A percentile compares a stretch with the other conserved stretches of the same genome.
These are phyloP conservation scores for Solanum microdontum DNA, from an alignment of 257 asterid species.

Conservation along the genomic window DNA sequence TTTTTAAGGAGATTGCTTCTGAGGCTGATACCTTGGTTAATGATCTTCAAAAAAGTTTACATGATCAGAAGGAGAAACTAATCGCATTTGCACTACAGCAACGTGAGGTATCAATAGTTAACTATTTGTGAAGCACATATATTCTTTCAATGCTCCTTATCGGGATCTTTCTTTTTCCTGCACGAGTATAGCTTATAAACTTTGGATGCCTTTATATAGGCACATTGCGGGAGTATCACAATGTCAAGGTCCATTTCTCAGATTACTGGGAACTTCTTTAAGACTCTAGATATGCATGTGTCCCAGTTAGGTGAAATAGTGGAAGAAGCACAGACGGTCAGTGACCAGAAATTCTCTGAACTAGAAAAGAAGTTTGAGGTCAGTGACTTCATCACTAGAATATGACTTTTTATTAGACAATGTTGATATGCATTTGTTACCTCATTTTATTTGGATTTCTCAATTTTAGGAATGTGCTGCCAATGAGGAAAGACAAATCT, in stretches of 20 bases:
- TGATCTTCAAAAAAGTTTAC: constrained; percentile 82
- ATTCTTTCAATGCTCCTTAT: not conserved
- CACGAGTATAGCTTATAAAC: not conserved
- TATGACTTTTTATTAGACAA: not conserved
- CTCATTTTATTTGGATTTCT: not conserved
- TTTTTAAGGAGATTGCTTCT: constrained; percentile 58
- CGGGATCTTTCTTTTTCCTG: not conserved
- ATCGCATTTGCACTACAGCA: constrained; percentile 62
- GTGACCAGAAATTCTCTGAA: constrained; percentile 62
- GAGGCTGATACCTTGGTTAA: constrained; percentile 77
- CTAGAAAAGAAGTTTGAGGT: constrained; percentile 95
- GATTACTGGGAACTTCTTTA: constrained; percentile 56
- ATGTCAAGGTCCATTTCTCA: constrained; percentile 72
- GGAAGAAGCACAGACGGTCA: constrained; percentile 63
- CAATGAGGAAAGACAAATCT: constrained; percentile 73
- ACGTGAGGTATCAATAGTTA: constrained; percentile 37
- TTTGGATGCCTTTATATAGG: constrained; percentile 41
- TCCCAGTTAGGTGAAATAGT: constrained; percentile 68
- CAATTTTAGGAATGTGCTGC: constrained; percentile 77
- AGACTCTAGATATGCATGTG: constrained; percentile 57
- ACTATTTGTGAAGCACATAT: not conserved
- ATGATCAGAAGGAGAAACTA: constrained; percentile 60
- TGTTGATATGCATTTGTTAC: not conserved
- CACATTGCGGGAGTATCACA: constrained; percentile 70
- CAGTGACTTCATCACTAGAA: constrained; percentile 1